Conservation (phyloP, 2,329 filamentous ascomycete genomes). For the Penicillium brevicompactum region DNA sequence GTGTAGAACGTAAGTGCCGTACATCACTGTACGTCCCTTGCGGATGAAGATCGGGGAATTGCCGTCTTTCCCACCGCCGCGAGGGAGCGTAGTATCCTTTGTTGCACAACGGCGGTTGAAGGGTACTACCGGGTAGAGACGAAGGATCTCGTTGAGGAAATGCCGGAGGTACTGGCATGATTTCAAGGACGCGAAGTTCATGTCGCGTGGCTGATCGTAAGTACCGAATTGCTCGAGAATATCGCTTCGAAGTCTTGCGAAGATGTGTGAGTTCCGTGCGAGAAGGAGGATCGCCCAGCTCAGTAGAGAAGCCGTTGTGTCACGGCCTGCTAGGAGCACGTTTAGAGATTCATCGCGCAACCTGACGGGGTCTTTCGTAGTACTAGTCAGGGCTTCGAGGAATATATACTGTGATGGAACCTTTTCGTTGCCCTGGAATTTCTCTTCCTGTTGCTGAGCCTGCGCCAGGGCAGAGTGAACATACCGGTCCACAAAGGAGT, state of each 20-base stretch:
- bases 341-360: slow-evolving; percentile 55
- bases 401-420: slow-evolving; percentile 46
- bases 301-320: slow-evolving; percentile 54
- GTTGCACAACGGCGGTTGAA: slow-evolving; percentile 46
- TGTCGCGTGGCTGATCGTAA: slow-evolving; percentile 38
- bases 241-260: slow-evolving; percentile 38
- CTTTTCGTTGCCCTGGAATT: slow-evolving; percentile 25
- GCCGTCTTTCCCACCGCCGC: slow-evolving; percentile 63
- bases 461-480: no score
- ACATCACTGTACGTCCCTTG: slow-evolving; percentile 67
- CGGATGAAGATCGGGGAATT: slow-evolving; percentile 64
- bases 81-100: slow-evolving; percentile 47
- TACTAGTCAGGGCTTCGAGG: slow-evolving; percentile 50
- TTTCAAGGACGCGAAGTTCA: slow-evolving; percentile 49
- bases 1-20: slow-evolving; percentile 73
- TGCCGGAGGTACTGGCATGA: slow-evolving; percentile 42
- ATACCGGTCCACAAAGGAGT: slow-evolving; percentile 38
- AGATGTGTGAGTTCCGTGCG: slow-evolving; percentile 40
- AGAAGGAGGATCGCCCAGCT: slow-evolving; percentile 50
- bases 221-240: slow-evolving; percentile 41
- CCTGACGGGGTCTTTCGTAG: slow-evolving; percentile 49
- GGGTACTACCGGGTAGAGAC: slow-evolving; percentile 51
- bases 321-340: slow-evolving; percentile 56
- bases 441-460: slow-evolving; percentile 35
- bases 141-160: slow-evolving; percentile 44